phyloP scores from a whole-genome alignment of 1,139 yeast genomes.

The Candida dubliniensis region DNA sequence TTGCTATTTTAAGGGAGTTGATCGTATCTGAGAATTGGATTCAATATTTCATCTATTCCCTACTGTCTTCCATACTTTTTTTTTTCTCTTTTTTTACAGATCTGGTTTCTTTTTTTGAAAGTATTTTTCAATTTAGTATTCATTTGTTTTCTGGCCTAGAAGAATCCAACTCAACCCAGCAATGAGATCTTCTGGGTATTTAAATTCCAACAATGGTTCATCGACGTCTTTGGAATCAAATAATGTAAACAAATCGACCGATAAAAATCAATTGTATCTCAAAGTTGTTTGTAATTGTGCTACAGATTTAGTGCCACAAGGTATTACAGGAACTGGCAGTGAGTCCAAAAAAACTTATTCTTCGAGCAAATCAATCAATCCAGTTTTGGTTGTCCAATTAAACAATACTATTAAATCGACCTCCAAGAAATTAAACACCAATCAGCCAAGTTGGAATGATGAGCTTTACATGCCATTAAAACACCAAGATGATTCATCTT shows the following conservation, averaged over 20 bases:
- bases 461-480: slow-evolving; percentile 33
- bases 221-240: neutral
- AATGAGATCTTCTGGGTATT: too few species aligned
- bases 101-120: too few species aligned
- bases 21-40: too few species aligned
- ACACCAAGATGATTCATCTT: slow-evolving; percentile 27
- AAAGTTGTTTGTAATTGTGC: slow-evolving; percentile 41
- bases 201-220: neutral
- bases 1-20: too few species aligned
- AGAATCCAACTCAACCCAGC: too few species aligned
- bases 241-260: neutral
- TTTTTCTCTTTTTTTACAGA: too few species aligned
- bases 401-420: slow-evolving; percentile 33
- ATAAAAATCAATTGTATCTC: slow-evolving; percentile 18
- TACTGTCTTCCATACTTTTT: too few species aligned
- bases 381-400: slow-evolving; percentile 36
- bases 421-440: slow-evolving; percentile 36
- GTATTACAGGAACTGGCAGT: slow-evolving; percentile 1
- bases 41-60: too few species aligned
- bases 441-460: slow-evolving; percentile 49
- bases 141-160: too few species aligned
- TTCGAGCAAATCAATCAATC: slow-evolving; percentile 28
- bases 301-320: slow-evolving; percentile 35
- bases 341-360: slow-evolving; percentile 4
- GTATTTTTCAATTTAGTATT: too few species aligned